Percentiles rank a stretch among this genome's conserved stretches.
These are phyloP conservation scores for Vigna mungo DNA, from an alignment of 306 rosid species.

Conservation along the genomic window DNA sequence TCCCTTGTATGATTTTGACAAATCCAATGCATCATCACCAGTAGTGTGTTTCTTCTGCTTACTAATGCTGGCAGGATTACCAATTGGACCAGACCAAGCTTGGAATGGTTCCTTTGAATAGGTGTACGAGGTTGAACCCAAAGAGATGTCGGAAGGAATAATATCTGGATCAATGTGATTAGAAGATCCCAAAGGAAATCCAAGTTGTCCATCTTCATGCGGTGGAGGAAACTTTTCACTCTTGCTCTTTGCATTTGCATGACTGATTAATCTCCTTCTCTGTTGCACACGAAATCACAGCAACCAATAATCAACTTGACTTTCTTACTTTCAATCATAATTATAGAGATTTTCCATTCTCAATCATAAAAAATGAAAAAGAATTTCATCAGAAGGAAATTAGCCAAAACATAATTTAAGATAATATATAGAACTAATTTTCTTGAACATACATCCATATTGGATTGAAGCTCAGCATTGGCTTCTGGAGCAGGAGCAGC, in stretches of 20 bases:
- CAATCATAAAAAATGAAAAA: constrained; percentile 3
- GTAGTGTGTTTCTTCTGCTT: constrained; percentile 67
- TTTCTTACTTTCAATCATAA: constrained; percentile 21
- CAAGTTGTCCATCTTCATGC: constrained; percentile 88
- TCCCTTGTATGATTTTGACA: constrained; percentile 52
- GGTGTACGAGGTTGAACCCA: constrained; percentile 67
- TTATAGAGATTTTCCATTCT: neutral
- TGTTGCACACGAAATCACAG: constrained; percentile 55
- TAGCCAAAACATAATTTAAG: neutral
- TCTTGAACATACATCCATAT: constrained; percentile 73
- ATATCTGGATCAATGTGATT: constrained; percentile 80
- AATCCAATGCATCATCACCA: constrained; percentile 58
- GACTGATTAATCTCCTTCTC: constrained; percentile 84
- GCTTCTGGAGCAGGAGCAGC: constrained; percentile 84
- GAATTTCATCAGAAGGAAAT: neutral
- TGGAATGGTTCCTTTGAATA: constrained; percentile 72
- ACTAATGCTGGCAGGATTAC: constrained; percentile 56
- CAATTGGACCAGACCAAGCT: constrained; percentile 92
- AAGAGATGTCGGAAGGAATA: constrained; percentile 74
- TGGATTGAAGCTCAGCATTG: constrained; percentile 90
- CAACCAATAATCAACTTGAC: constrained; percentile 12
- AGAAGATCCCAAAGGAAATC: constrained; percentile 80
- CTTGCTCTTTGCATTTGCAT: constrained; percentile 95
- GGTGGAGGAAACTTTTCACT: constrained; percentile 98
- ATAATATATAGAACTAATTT: constrained; percentile 29